phyloP scores from a whole-genome alignment of 2,329 filamentous ascomycete genomes.

The Aspergillus sp. region DNA sequence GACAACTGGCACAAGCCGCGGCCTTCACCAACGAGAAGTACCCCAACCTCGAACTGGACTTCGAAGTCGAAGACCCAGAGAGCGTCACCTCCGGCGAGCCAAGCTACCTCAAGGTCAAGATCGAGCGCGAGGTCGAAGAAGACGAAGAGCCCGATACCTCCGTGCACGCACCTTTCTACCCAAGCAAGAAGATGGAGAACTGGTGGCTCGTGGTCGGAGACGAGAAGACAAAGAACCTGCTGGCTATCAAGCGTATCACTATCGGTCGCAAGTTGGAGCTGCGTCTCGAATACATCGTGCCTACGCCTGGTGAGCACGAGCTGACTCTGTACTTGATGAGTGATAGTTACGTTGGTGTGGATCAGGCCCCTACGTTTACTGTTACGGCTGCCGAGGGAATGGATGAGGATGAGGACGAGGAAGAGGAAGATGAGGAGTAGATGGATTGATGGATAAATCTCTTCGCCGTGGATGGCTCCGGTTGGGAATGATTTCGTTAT shows the following conservation, averaged over 20 bases:
- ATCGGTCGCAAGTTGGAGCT: slow-evolving; percentile 76
- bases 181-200: slow-evolving; percentile 87
- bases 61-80: slow-evolving; percentile 79
- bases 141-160: slow-evolving; percentile 74
- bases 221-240: slow-evolving; percentile 79
- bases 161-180: slow-evolving; percentile 95
- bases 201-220: slow-evolving; percentile 98
- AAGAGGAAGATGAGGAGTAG: slow-evolving; percentile 64
- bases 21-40: slow-evolving; percentile 96
- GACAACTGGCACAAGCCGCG: slow-evolving; percentile 83
- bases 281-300: slow-evolving; percentile 84
- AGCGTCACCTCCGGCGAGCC: slow-evolving; percentile 78
- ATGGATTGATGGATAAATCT: not conserved
- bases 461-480: not conserved
- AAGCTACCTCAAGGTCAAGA: slow-evolving; percentile 77
- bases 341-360: slow-evolving; percentile 94
- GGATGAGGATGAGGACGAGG: slow-evolving; percentile 90
- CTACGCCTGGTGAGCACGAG: slow-evolving; percentile 79
- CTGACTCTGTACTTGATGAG: slow-evolving; percentile 94
- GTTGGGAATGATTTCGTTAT: not conserved
- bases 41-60: slow-evolving; percentile 89
- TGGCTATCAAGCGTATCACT: slow-evolving; percentile 93
- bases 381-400: slow-evolving; percentile 86
- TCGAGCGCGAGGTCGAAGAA: slow-evolving; percentile 78
- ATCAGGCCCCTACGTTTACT: slow-evolving; percentile 89